Evolutionary conservation across 805 yeast species (phyloP).

Genomic region (Myxozyma monticola): DNA sequence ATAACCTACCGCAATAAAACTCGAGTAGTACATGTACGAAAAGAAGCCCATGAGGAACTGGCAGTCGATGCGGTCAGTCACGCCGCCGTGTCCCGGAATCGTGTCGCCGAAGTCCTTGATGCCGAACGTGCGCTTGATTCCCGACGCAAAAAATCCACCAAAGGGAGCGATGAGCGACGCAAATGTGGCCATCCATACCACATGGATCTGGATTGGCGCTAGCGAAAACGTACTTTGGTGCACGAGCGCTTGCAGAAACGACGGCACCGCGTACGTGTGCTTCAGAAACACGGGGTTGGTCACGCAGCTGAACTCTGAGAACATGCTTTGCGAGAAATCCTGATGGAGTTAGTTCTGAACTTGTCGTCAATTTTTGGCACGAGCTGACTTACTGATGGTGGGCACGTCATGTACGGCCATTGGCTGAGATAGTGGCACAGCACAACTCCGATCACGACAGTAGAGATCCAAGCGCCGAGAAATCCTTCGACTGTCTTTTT

Average conservation of each 20-base stretch:
- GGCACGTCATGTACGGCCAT: constrained; percentile 80
- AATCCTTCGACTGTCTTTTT: constrained; percentile 98
- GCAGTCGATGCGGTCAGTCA: constrained; percentile 96
- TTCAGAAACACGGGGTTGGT: constrained; percentile 87
- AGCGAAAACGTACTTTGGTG: constrained; percentile 34
- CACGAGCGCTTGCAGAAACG: constrained; percentile 53
- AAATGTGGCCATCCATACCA: constrained; percentile 81
- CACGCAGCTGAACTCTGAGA: constrained; percentile 67
- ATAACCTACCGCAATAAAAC: constrained; percentile 63
- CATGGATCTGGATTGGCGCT: constrained; percentile 89
- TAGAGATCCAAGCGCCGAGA: constrained; percentile 95
- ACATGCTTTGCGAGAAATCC: constrained; percentile 34
- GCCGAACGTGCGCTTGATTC: constrained; percentile 91
- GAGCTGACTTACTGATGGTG: constrained; percentile 47
- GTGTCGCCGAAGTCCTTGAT: constrained; percentile 98
- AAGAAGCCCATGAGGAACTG: constrained; percentile 98
- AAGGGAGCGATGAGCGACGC: constrained; percentile 97
- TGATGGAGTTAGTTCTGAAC: not conserved
- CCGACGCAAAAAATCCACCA: constrained; percentile 97
- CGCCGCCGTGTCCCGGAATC: constrained; percentile 98
- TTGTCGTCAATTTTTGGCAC: not conserved
- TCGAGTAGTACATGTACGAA: constrained; percentile 85
- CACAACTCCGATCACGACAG: constrained; percentile 68
- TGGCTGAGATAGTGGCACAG: constrained; percentile 64
- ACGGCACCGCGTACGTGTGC: constrained; percentile 74